Percentiles rank a stretch among this genome's conserved stretches.
Evolutionary conservation across 768 basidiomycete species (phyloP).

Genomic region (Strobilomyces echinocephalus): DNA sequence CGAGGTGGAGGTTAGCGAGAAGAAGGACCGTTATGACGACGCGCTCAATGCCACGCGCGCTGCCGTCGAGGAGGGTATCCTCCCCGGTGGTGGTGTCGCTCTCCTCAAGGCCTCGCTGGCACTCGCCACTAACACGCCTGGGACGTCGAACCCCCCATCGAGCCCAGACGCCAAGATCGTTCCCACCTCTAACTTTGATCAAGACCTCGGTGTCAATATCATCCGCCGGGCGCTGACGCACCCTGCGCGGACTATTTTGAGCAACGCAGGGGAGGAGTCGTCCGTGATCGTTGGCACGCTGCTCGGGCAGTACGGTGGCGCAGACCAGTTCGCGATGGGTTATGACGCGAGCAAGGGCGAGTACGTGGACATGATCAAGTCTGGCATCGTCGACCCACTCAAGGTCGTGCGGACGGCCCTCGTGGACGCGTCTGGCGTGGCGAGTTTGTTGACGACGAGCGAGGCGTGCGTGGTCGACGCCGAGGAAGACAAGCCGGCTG

Average conservation of each 20-base stretch:
- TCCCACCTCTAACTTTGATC: conserved; percentile 89
- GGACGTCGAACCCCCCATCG: conserved; percentile 42
- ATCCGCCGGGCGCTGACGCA: background rate
- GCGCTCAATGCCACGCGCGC: conserved; percentile 97
- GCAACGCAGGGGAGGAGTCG: conserved; percentile 69
- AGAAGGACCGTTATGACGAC: conserved; percentile 90
- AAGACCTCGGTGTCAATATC: conserved; percentile 90
- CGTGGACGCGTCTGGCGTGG: conserved; percentile 91
- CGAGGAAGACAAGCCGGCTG: conserved; percentile 68
- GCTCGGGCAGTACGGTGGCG: conserved; percentile 56
- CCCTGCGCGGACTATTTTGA: background rate
- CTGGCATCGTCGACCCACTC: conserved; percentile 92
- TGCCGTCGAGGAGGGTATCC: conserved; percentile 94
- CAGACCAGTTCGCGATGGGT: conserved; percentile 81
- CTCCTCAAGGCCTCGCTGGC: conserved; percentile 80
- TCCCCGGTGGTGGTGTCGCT: conserved; percentile 94
- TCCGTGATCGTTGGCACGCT: conserved; percentile 90
- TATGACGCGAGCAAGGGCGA: conserved; percentile 92
- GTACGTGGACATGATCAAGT: conserved; percentile 91
- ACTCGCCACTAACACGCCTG: conserved; percentile 52
- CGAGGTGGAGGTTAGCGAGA: conserved; percentile 97
- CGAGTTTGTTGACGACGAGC: conserved; percentile 86
- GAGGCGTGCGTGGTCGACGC: conserved; percentile 92
- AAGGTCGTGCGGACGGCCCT: conserved; percentile 94
- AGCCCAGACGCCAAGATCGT: conserved; percentile 62